Percentiles rank a stretch among this genome's conserved stretches.
Conservation (phyloP, 169 alveolate species). For the Perkinsus olseni region DNA sequence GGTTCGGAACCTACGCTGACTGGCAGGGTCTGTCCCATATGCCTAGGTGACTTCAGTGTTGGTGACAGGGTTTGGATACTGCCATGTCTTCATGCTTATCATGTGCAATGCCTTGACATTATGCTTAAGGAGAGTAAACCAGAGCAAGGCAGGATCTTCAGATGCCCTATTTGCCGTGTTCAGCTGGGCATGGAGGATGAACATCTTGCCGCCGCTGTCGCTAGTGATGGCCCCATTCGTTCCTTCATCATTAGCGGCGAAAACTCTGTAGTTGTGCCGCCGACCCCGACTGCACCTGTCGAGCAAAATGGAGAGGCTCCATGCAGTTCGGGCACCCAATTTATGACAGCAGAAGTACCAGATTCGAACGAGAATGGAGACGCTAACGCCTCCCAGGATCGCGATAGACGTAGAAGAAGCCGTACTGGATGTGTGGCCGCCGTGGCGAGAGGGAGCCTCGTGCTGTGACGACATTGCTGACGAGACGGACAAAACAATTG, state of each 20-base stretch:
- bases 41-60: background rate
- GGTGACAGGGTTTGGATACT: background rate
- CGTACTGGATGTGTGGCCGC: background rate
- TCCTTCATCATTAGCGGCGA: background rate
- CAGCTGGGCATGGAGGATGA: background rate
- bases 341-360: background rate
- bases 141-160: background rate
- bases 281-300: no score
- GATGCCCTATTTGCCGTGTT: background rate
- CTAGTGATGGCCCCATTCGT: no score
- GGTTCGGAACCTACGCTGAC: constrained; percentile 1
- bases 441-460: background rate
- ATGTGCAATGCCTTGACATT: background rate
- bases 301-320: no score
- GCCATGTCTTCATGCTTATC: background rate
- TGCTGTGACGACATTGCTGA: background rate
- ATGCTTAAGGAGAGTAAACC: background rate
- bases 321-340: background rate
- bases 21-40: background rate
- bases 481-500: background rate
- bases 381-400: background rate
- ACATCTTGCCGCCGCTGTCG: background rate
- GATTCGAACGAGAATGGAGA: background rate
- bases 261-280: background rate
- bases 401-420: background rate